Evolutionary conservation across 768 basidiomycete genomes (phyloP).

Genomic region (Russula sp.): DNA sequence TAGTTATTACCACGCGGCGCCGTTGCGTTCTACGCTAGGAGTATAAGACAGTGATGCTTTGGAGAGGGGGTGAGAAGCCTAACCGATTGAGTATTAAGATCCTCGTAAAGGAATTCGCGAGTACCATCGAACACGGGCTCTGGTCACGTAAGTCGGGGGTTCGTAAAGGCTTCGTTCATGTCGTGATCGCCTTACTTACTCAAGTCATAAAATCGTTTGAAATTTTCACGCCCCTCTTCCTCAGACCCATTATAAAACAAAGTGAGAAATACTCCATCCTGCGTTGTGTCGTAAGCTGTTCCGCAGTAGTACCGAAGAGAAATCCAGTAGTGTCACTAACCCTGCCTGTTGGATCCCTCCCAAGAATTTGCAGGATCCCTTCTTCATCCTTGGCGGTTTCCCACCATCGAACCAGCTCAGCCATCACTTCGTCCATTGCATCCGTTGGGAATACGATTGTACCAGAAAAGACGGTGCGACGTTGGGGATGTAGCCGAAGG

Average conservation of each 20-base stretch:
- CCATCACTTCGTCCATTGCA: constrained; percentile 25
- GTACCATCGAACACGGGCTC: constrained; percentile 38
- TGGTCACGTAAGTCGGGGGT: constrained; percentile 20
- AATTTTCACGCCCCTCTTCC: constrained; percentile 41
- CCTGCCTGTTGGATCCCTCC: constrained; percentile 35
- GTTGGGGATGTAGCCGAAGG: constrained; percentile 44
- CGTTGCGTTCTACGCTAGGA: constrained; percentile 32
- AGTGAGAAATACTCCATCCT: constrained; percentile 37
- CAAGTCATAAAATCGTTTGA: constrained; percentile 41
- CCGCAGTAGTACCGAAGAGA: background rate
- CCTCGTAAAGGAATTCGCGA: constrained; percentile 44
- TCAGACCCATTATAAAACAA: constrained; percentile 49
- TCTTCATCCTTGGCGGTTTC: constrained; percentile 34
- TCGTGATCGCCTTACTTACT: constrained; percentile 28
- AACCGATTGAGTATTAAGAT: constrained; percentile 39
- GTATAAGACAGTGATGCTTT: too few species aligned
- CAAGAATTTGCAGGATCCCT: constrained; percentile 33
- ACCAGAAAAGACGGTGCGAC: constrained; percentile 43
- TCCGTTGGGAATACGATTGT: constrained; percentile 33
- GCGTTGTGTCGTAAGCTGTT: background rate
- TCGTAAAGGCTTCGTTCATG: too few species aligned
- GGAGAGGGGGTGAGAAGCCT: background rate
- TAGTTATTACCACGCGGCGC: constrained; percentile 34
- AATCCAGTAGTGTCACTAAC: constrained; percentile 27
- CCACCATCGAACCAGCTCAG: constrained; percentile 35